A percentile compares a stretch with the other conserved stretches of the same genome.
Conservation (phyloP, 345 rosid genomes). For the Salix arbutifolia region DNA sequence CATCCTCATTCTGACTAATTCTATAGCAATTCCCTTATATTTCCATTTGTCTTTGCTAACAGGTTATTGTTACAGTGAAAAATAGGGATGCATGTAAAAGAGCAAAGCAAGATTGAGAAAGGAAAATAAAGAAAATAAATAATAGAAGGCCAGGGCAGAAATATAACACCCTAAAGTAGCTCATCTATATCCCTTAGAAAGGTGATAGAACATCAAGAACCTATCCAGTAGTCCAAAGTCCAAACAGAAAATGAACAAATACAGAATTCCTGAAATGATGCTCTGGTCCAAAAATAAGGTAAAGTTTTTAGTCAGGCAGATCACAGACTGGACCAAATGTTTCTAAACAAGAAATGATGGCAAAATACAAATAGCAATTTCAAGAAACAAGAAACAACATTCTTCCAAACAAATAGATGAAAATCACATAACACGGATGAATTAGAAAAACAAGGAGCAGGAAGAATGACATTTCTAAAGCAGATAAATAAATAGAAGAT, state of each 20-base stretch:
- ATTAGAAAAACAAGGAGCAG: background rate
- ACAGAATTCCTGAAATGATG: background rate
- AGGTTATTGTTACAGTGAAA: background rate
- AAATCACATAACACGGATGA: background rate
- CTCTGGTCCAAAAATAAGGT: background rate
- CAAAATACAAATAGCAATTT: background rate
- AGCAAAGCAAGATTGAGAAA: background rate
- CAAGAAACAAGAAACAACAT: background rate
- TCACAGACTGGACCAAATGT: background rate
- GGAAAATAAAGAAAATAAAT: too few relatives aligned
- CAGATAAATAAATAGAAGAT: background rate
- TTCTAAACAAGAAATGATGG: background rate
- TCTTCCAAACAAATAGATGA: background rate
- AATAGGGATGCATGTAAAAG: background rate
- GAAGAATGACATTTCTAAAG: too few relatives aligned
- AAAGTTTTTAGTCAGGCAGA: background rate
- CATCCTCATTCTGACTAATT: background rate
- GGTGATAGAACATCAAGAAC: background rate
- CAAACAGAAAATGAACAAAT: background rate
- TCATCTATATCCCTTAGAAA: background rate
- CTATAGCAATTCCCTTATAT: background rate
- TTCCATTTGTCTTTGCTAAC: background rate
- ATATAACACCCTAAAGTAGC: background rate
- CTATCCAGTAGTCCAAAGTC: background rate
- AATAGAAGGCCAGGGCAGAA: background rate